Percentiles rank a stretch among this genome's conserved stretches.
Evolutionary conservation across 331 rosid species (phyloP).

Genomic region (Cucumis variabilis): DNA sequence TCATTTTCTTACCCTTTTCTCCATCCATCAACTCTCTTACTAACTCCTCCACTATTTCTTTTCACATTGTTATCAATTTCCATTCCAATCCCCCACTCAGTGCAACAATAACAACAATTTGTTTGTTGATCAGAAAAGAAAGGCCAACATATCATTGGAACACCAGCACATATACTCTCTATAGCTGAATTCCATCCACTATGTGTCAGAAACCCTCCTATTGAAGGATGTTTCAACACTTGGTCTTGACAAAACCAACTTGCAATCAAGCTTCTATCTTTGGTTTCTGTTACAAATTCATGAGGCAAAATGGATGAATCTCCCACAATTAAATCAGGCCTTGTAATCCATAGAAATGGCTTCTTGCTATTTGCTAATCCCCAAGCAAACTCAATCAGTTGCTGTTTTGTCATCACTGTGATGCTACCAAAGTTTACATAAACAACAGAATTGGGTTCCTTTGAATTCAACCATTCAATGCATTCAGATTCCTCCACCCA

Average conservation of each 20-base stretch:
- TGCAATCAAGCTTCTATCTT: neutral
- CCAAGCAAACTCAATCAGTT: conserved; percentile 42
- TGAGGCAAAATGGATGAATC: conserved; percentile 16
- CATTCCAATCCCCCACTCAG: neutral
- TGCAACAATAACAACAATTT: neutral
- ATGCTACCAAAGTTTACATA: conserved; percentile 45
- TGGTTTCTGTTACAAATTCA: conserved; percentile 2
- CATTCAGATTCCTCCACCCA: conserved; percentile 40
- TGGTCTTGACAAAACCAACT: conserved; percentile 17
- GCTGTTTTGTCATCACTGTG: neutral
- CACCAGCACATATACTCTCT: neutral
- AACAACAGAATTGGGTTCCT: conserved; percentile 28
- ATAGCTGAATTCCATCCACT: neutral
- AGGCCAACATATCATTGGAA: neutral
- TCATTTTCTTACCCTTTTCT: neutral
- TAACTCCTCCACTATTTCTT: neutral
- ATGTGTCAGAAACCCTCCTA: neutral
- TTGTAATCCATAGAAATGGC: conserved; percentile 41
- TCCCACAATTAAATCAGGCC: conserved; percentile 30
- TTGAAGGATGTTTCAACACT: neutral
- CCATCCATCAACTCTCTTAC: neutral
- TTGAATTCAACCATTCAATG: conserved; percentile 36
- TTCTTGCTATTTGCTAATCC: conserved; percentile 40
- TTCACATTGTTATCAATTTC: neutral
- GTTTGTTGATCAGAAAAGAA: neutral